These are phyloP conservation scores for Leishmania aethiopica DNA, from an alignment of 208 protist genomes.

Conservation along the genomic window DNA sequence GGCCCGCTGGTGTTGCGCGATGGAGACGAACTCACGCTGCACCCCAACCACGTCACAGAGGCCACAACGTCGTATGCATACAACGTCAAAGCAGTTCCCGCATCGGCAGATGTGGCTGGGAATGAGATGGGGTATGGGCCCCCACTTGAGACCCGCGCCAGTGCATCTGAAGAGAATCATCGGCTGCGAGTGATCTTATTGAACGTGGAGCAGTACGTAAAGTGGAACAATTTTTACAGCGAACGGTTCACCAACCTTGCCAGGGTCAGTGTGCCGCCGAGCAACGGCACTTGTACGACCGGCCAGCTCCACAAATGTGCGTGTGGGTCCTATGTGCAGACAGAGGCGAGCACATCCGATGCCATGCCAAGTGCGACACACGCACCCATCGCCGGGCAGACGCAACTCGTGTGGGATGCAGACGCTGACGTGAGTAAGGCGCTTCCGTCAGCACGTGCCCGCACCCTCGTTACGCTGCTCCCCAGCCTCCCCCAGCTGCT, in stretches of 20 bases:
- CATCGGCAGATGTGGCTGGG: neutral
- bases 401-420: neutral
- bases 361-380: neutral
- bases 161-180: conserved; percentile 1
- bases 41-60: neutral
- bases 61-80: conserved; percentile 9
- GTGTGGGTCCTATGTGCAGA: conserved; percentile 12
- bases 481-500: conserved; percentile 12
- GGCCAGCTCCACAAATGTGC: conserved; percentile 4
- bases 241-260: conserved; percentile 20
- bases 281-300: too few relatives aligned
- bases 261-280: neutral
- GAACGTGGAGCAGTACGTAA: conserved; percentile 29
- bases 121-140: neutral
- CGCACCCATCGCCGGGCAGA: neutral
- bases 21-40: conserved; percentile 23
- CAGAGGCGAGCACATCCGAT: neutral
- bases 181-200: conserved; percentile 1
- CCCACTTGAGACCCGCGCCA: neutral
- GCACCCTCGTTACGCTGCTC: conserved; percentile 23
- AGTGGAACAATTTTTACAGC: conserved; percentile 40
- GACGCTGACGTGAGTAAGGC: neutral
- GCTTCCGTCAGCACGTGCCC: neutral
- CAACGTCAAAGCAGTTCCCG: neutral
- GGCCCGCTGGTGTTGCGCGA: conserved; percentile 33